phyloP scores from a whole-genome alignment of 345 rosid species.

The Moringa oleifera region DNA sequence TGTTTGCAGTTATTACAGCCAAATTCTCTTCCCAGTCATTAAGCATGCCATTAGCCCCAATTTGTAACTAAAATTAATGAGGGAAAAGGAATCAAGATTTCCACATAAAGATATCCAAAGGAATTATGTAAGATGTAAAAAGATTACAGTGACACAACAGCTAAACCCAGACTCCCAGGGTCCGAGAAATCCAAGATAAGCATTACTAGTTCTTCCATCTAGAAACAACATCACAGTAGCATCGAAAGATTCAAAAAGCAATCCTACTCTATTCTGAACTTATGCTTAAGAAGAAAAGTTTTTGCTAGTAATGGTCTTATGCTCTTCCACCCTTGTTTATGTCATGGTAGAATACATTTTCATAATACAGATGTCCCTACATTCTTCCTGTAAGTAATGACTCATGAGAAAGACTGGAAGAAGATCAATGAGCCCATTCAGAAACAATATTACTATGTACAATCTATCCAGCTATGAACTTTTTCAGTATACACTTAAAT shows the following conservation, averaged over 20 bases:
- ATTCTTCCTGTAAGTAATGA: too few species aligned
- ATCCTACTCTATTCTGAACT: background rate
- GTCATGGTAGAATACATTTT: background rate
- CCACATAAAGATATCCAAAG: background rate
- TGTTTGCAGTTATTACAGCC: slow-evolving; percentile 93
- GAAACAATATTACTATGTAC: background rate
- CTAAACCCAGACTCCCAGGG: background rate
- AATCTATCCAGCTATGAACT: background rate
- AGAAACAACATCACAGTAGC: too few species aligned
- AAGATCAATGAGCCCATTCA: background rate
- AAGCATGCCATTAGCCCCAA: slow-evolving; percentile 76
- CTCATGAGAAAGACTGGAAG: background rate
- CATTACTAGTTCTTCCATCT: too few species aligned
- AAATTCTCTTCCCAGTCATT: slow-evolving; percentile 98
- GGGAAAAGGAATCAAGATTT: background rate
- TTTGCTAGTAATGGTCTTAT: background rate
- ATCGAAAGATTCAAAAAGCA: too few species aligned
- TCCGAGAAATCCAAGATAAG: background rate
- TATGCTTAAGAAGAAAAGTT: background rate
- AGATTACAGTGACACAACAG: background rate
- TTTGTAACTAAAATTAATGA: slow-evolving; percentile 33
- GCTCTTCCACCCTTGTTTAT: background rate
- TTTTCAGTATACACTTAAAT: background rate
- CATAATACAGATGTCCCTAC: background rate
- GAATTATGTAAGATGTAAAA: background rate